Evolutionary conservation across 1,139 yeast genomes (phyloP).

Genomic region (Tardiomyces depauwii): DNA sequence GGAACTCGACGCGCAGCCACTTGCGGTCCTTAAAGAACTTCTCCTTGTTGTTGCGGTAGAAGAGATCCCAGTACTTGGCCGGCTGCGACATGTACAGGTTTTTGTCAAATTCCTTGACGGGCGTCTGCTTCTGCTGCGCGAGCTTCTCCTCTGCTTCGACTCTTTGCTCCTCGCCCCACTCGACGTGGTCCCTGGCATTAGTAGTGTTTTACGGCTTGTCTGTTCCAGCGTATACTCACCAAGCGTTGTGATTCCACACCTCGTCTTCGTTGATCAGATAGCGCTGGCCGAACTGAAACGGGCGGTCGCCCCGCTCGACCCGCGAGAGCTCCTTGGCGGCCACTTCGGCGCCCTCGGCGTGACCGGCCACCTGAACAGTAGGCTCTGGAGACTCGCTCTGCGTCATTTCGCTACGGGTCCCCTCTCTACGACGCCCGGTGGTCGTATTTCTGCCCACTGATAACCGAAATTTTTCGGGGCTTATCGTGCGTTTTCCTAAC

Average conservation of each 20-base stretch:
- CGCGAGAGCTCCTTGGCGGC: conserved; percentile 8
- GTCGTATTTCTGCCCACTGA: background rate
- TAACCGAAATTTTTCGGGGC: background rate
- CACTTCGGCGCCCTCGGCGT: background rate
- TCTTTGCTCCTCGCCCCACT: conserved; percentile 91
- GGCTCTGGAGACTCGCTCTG: background rate
- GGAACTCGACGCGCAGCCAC: conserved; percentile 94
- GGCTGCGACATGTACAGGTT: conserved; percentile 69
- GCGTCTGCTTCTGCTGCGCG: conserved; percentile 61
- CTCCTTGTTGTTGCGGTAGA: conserved; percentile 80
- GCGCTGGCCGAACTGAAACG: conserved; percentile 88
- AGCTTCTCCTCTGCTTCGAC: conserved; percentile 66
- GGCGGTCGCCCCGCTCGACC: conserved; percentile 57
- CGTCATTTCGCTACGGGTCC: background rate
- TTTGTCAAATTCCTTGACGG: conserved; percentile 82
- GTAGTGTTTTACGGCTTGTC: conserved; percentile 5
- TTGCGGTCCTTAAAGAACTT: conserved; percentile 94
- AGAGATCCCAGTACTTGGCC: conserved; percentile 91
- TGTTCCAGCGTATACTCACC: conserved; percentile 25
- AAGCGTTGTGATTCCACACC: conserved; percentile 90
- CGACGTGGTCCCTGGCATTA: conserved; percentile 58
- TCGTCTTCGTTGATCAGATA: conserved; percentile 53
- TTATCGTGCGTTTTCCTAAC: background rate
- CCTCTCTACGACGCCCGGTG: too few relatives aligned
- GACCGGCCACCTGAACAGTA: too few relatives aligned